Percentiles rank a stretch among this genome's conserved stretches.
Evolutionary conservation across 2,329 filamentous ascomycete genomes (phyloP).

Genomic region (Sporothrix inflata): DNA sequence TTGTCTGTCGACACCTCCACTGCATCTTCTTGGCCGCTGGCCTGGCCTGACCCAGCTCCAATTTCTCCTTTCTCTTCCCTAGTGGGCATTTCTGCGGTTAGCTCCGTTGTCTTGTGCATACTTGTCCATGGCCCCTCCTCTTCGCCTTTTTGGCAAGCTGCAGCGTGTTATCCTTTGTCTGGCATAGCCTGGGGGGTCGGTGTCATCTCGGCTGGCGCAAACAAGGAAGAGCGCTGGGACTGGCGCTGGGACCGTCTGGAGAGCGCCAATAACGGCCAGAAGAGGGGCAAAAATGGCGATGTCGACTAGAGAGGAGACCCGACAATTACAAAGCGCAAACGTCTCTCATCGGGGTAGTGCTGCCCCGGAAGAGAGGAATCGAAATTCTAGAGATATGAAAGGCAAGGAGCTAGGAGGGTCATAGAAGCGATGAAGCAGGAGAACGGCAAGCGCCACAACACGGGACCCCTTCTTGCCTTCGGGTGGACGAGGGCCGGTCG

Average conservation of each 20-base stretch:
- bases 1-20: neutral
- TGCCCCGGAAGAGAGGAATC: neutral
- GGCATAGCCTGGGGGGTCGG: constrained; percentile 13
- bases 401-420: too few relatives aligned
- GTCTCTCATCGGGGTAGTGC: neutral
- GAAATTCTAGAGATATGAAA: neutral
- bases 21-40: neutral
- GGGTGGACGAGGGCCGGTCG: neutral
- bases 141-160: neutral
- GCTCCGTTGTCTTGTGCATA: neutral
- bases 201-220: constrained; percentile 9
- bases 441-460: neutral
- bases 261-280: neutral
- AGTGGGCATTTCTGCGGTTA: neutral
- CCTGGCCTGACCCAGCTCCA: neutral
- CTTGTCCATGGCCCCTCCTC: neutral
- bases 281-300: neutral
- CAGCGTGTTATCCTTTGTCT: neutral
- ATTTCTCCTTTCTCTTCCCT: neutral
- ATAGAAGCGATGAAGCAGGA: too few relatives aligned
- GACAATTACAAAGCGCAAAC: neutral
- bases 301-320: neutral
- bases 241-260: neutral
- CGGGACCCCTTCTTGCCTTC: too few relatives aligned
- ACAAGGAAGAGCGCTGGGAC: neutral